These are phyloP conservation scores for Penicillium sp. DNA, from an alignment of 2,329 filamentous ascomycete species.

Conservation along the genomic window DNA sequence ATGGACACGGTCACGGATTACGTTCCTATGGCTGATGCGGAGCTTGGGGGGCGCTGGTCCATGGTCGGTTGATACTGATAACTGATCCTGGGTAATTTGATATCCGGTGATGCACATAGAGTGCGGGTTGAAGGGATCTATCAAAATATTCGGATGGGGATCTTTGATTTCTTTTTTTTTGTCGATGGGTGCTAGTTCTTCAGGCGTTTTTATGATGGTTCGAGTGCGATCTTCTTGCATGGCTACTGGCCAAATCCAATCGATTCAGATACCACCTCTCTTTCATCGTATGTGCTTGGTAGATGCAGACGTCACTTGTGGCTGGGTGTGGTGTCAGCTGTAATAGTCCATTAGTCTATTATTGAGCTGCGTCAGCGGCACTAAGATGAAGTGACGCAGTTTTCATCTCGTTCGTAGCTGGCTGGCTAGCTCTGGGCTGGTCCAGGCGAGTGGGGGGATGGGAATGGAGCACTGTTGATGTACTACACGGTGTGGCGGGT, in stretches of 20 bases:
- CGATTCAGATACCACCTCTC: slow-evolving; percentile 2
- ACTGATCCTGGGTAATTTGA: background rate
- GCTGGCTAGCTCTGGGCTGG: background rate
- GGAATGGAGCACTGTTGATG: background rate
- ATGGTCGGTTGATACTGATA: background rate
- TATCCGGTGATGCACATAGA: background rate
- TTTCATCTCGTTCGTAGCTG: background rate
- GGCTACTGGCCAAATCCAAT: slow-evolving; percentile 19
- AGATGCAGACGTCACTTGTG: background rate
- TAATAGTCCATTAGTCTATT: background rate
- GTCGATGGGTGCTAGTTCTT: slow-evolving; percentile 7
- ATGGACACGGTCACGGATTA: too few relatives aligned
- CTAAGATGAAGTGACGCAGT: slow-evolving; percentile 1
- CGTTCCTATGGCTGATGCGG: too few relatives aligned
- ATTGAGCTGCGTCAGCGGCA: background rate
- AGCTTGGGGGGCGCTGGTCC: too few relatives aligned
- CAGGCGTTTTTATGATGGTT: slow-evolving; percentile 22
- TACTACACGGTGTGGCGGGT: background rate
- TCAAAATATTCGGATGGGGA: background rate
- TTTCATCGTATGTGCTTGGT: background rate
- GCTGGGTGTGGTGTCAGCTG: background rate
- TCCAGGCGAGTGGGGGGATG: background rate
- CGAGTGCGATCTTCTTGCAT: slow-evolving; percentile 20
- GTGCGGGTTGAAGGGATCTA: background rate
- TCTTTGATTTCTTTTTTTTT: background rate